Conservation (phyloP, 2,329 filamentous ascomycete genomes). For the Graphilbum sp. region DNA sequence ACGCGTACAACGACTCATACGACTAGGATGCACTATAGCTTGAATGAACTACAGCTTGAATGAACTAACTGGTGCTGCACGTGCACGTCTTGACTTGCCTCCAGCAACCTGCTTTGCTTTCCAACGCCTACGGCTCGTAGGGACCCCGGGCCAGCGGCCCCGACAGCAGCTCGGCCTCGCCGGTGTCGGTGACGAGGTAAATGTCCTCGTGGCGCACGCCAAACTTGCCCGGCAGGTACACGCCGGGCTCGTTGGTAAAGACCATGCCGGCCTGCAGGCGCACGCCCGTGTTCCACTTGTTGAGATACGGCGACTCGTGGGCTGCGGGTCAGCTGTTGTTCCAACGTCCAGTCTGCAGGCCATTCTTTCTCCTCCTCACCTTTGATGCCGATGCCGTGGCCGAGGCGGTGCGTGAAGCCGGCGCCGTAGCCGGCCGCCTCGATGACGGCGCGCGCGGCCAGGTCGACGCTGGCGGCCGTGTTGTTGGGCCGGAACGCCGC, state of each 20-base stretch:
- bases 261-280: conserved; percentile 39
- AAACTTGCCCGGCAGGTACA: conserved; percentile 43
- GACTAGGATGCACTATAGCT: no score
- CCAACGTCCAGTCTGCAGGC: background rate
- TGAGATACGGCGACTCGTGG: conserved; percentile 47
- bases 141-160: conserved; percentile 3
- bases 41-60: no score
- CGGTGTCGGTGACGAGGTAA: conserved; percentile 36
- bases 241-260: conserved; percentile 47
- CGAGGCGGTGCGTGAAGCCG: conserved; percentile 44
- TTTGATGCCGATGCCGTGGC: conserved; percentile 51
- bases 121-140: conserved; percentile 4
- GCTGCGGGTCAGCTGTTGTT: conserved; percentile 17
- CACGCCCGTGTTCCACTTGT: conserved; percentile 38
- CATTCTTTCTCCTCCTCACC: conserved; percentile 12
- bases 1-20: no score
- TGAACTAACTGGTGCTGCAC: no score
- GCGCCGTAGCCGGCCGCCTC: conserved; percentile 39
- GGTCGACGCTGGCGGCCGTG: conserved; percentile 43
- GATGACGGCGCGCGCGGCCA: conserved; percentile 42
- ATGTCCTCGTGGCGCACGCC: conserved; percentile 48
- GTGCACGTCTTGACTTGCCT: no score
- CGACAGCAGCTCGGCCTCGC: conserved; percentile 36
- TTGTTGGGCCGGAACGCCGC: conserved; percentile 30
- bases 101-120: no score